Evolutionary conservation across 768 basidiomycete genomes (phyloP), one percentile per base, ranked within the genome.

Genomic region (Sutorius australiensis): DNA sequence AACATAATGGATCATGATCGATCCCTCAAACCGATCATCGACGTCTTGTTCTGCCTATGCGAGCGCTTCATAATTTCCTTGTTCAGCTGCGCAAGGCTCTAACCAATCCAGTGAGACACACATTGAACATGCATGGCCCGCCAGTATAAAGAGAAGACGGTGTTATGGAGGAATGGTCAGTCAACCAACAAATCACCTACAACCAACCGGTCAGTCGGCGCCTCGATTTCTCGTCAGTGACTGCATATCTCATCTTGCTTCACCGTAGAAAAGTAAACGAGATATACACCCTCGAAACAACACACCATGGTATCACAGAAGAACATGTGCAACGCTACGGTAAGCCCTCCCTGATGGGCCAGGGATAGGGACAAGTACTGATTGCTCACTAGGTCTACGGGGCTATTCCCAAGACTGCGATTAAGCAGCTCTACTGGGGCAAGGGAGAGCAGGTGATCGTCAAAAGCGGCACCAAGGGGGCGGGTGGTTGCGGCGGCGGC

Each of bases 351-450:
- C 11, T 27, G 2, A 36, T 16, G n/a, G 31, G 19, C 24, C 30
- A 5, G 2, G n/a, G n/a, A 13, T 42, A 9, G 27, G 10, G 30
- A 3, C 31, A 16, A 39, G 7, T 13, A 38, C 42, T 59, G 47
- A 64, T 46, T 31, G 10, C 3, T 16, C 1, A 13, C 21, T n/a
- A 65, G 65, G 16, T 51, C 42, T 31, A 3, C 3, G 28, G 32
- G 17, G 8, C 32, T 28, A 16, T 33, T 6, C 42, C 52, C 28
- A 48, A 24, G 13, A 28, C 30, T 7, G 40, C 47, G 6, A 47
- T 53, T 47, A 67, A 60, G n/a, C 53, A 54, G 14, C 56, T 55
- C 12, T 63, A 56, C 14, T 48, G 55, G 43, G 65, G 56, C 0
- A 58, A 48, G 14, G 1, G 1, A 0, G 24, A 47, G 0, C 6